Conservation (phyloP, 768 basidiomycete species). For the Pholiota conissans region DNA sequence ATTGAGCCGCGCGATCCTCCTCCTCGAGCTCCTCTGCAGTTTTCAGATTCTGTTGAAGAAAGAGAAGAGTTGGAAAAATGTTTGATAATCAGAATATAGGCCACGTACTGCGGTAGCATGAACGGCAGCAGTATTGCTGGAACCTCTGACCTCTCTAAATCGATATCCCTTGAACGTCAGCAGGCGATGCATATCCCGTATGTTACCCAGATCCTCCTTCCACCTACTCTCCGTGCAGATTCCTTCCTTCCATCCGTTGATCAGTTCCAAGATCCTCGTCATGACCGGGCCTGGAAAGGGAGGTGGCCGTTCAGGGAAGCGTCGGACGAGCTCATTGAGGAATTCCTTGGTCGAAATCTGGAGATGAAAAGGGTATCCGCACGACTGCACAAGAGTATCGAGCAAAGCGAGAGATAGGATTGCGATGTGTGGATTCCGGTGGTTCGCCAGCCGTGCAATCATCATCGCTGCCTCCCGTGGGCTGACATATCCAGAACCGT, state of each 20-base stretch:
- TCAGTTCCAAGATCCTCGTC: slow-evolving; percentile 90
- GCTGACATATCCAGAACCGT: slow-evolving; percentile 36
- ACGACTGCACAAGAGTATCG: slow-evolving; percentile 90
- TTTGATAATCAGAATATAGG: neutral
- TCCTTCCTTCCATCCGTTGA: slow-evolving; percentile 92
- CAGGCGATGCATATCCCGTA: slow-evolving; percentile 95
- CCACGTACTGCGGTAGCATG: slow-evolving; percentile 45
- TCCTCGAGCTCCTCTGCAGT: slow-evolving; percentile 94
- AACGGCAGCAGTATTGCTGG: slow-evolving; percentile 23
- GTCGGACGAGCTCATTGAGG: slow-evolving; percentile 94
- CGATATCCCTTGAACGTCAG: slow-evolving; percentile 92
- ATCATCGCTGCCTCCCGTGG: slow-evolving; percentile 91
- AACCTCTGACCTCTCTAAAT: slow-evolving; percentile 57
- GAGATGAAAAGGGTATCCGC: slow-evolving; percentile 96
- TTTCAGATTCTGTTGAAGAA: slow-evolving; percentile 80
- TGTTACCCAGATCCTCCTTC: slow-evolving; percentile 96
- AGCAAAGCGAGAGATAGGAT: slow-evolving; percentile 84
- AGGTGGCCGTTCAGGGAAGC: slow-evolving; percentile 97
- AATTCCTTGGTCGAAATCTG: slow-evolving; percentile 98
- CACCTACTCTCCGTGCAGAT: slow-evolving; percentile 88
- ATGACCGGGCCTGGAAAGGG: slow-evolving; percentile 94
- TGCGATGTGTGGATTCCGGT: slow-evolving; percentile 88
- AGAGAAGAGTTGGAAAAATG: no score
- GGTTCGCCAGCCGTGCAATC: slow-evolving; percentile 82
- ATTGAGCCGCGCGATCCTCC: slow-evolving; percentile 93